These are phyloP conservation scores for Cladosporium sp. DNA, from an alignment of 2,329 filamentous ascomycete genomes.

Conservation along the genomic window DNA sequence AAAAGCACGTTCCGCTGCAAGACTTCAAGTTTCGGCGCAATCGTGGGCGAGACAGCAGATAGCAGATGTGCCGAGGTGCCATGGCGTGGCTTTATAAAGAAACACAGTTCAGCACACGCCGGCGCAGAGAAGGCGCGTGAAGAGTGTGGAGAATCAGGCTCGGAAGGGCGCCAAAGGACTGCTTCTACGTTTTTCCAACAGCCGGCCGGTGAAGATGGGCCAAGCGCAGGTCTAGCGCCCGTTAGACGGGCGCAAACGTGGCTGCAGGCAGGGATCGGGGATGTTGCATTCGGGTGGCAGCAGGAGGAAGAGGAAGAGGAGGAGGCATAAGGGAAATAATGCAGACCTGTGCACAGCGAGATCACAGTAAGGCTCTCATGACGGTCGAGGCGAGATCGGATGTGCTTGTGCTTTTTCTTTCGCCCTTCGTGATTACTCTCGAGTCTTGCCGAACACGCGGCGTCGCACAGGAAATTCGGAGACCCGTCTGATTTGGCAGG, in stretches of 20 bases:
- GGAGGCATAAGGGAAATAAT: too few relatives aligned
- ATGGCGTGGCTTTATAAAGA: too few relatives aligned
- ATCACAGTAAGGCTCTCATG: neutral
- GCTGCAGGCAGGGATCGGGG: constrained; percentile 13
- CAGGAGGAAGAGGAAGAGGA: too few relatives aligned
- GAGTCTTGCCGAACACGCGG: constrained; percentile 5
- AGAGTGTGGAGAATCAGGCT: constrained; percentile 9
- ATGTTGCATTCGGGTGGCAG: neutral
- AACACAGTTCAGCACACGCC: too few relatives aligned
- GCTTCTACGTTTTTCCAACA: constrained; percentile 1
- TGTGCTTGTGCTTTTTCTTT: neutral
- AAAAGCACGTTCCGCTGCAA: neutral
- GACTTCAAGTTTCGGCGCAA: too few relatives aligned
- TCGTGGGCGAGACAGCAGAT: too few relatives aligned
- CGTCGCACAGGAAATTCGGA: neutral
- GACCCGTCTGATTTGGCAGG: constrained; percentile 1
- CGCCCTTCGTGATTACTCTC: too few relatives aligned
- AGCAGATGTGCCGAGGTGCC: too few relatives aligned
- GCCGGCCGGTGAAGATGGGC: neutral
- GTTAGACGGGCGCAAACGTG: constrained; percentile 12
- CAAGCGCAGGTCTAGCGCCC: constrained; percentile 2
- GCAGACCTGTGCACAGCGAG: too few relatives aligned
- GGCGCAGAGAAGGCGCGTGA: constrained; percentile 6
- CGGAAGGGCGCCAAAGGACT: neutral
- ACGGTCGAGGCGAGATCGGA: constrained; percentile 10